Base-by-base conservation (phyloP, 148 eudicot species). In the Arbutus unedo region DNA sequence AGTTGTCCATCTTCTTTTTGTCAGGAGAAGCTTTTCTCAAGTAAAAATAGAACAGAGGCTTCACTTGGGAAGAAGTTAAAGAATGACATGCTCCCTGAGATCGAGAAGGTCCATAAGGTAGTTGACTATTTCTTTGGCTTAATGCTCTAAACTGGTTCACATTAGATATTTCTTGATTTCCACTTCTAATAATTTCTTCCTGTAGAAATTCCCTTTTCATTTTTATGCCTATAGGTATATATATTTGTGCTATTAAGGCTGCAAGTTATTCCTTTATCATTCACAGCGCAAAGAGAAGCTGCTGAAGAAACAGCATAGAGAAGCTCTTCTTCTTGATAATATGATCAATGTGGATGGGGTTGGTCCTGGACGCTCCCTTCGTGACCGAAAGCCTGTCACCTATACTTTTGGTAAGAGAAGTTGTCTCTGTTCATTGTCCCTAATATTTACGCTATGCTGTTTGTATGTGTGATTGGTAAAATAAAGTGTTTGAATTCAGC, bases 71-170 rank as follows among this genome's bases (percentile, higher is more conserved):
- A 97, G 93, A 97, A 92, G 82, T 85, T 97, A 83, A 93, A 93
- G 86, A 94, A 84, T 84, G 95, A 91, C 89, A 90, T 91, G 95
- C 91, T 97, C 85, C 91, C 98, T 73, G 98, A 97, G 87, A 90
- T 97, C 81, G 99, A 97, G 90, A 94, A 87, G 88, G 87, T 93
- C 85, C 94, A 93, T 81, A 97, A 93, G 99, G 99, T 96, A 89
- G 50, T 57, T 13, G 19, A 44, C 31, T 43, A 51, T 83, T 57
- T 78, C 56, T 48, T 66, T 70, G 23, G 55, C 68, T n/a, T 7
- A 44, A 66, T 23, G 45, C 6, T 72, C 50, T 66, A 6, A 70
- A 45, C 51, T 70, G 55, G 82, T 71, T 38, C 66, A 19, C 13
- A 49, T 83, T 41, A 53, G 64, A 57, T 80, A 54, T 75, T 83